phyloP scores from a whole-genome alignment of 352 stramenopile species.

The Pythium volutum region DNA sequence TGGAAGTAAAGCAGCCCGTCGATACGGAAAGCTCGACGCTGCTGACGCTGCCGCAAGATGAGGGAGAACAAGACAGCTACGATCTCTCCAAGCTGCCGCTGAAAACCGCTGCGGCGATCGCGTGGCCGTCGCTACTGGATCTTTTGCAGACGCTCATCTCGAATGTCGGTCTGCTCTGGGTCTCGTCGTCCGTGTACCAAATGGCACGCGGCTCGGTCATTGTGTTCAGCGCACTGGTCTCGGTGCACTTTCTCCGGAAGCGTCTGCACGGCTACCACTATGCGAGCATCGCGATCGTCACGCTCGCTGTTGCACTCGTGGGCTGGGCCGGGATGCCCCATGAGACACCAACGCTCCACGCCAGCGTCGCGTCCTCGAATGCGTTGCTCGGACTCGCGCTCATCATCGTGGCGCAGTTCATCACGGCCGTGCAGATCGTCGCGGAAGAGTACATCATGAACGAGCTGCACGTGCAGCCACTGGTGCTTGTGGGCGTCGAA shows the following conservation, averaged over 20 bases:
- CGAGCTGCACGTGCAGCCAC: slow-evolving; percentile 68
- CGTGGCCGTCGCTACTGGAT: slow-evolving; percentile 73
- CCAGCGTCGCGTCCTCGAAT: slow-evolving; percentile 30
- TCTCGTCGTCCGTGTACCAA: slow-evolving; percentile 88
- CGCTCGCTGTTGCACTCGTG: slow-evolving; percentile 58
- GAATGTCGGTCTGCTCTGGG: slow-evolving; percentile 85
- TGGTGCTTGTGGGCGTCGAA: slow-evolving; percentile 85
- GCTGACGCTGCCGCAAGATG: slow-evolving; percentile 4
- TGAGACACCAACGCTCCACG: neutral
- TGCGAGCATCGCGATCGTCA: slow-evolving; percentile 71
- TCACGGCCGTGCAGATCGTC: slow-evolving; percentile 86
- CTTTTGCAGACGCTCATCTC: slow-evolving; percentile 82
- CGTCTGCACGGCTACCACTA: slow-evolving; percentile 81
- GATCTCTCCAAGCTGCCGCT: slow-evolving; percentile 30
- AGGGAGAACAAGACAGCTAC: slow-evolving; percentile 12
- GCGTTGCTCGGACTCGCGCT: slow-evolving; percentile 65
- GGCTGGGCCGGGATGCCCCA: slow-evolving; percentile 46
- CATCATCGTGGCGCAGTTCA: slow-evolving; percentile 74
- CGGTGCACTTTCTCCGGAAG: slow-evolving; percentile 77
- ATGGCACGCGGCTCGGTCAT: slow-evolving; percentile 90
- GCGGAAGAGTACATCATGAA: slow-evolving; percentile 88
- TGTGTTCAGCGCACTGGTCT: slow-evolving; percentile 88
- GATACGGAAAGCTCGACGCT: slow-evolving; percentile 28
- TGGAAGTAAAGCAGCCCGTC: neutral
- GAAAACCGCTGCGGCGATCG: slow-evolving; percentile 47